Evolutionary conservation across 371 early-diverging fungal species (phyloP).

Genomic region (Mucor velutinosus): DNA sequence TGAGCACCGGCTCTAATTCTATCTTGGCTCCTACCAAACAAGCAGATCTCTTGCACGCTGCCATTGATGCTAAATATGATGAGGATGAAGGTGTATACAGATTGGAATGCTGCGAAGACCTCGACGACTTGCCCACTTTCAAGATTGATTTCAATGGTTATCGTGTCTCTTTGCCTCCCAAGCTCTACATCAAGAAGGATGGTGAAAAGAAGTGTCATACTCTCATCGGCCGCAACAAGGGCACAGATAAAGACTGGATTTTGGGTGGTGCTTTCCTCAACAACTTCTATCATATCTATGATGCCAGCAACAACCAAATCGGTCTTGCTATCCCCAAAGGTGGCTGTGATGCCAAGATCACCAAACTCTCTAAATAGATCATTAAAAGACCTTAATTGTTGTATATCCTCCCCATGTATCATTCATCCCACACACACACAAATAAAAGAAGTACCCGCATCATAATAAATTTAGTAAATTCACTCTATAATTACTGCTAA

Average conservation of each 20-base stretch:
- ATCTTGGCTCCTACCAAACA: conserved; percentile 44
- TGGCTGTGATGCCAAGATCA: conserved; percentile 34
- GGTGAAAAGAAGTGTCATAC: conserved; percentile 30
- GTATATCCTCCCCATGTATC: conserved; percentile 4
- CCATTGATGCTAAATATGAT: conserved; percentile 40
- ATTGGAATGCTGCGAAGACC: conserved; percentile 31
- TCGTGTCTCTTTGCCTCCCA: conserved; percentile 38
- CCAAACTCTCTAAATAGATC: conserved; percentile 21
- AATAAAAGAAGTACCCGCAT: background rate
- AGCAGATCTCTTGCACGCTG: conserved; percentile 42
- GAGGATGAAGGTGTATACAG: conserved; percentile 21
- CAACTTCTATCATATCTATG: conserved; percentile 47
- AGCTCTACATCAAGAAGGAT: conserved; percentile 27
- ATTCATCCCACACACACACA: background rate
- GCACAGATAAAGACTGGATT: conserved; percentile 39
- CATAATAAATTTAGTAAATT: no score
- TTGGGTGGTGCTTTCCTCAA: conserved; percentile 50
- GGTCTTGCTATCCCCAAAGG: conserved; percentile 46
- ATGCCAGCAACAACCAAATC: conserved; percentile 33
- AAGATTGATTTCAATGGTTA: conserved; percentile 39
- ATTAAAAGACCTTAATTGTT: background rate
- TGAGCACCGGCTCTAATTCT: conserved; percentile 33
- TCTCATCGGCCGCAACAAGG: conserved; percentile 26
- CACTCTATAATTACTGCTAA: no score
- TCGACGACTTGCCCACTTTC: conserved; percentile 37